Base-by-base conservation (phyloP, 2,329 filamentous ascomycete genomes). In the Calonectria hawksworthii region DNA sequence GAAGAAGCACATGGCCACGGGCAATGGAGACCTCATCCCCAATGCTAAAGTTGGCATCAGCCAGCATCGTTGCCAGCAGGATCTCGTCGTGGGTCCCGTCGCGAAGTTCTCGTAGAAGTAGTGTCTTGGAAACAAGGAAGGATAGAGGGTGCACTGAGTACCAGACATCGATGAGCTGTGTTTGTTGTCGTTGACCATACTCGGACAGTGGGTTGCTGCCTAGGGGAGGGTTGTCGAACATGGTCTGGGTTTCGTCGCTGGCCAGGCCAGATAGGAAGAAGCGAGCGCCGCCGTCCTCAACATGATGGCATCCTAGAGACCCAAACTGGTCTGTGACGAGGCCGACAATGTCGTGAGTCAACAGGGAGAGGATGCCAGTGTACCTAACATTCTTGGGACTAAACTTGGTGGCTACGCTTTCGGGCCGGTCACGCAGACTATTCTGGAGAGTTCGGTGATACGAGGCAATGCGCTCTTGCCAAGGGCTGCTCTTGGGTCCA, bases 91-190 rank as follows among this genome's bases (percentile, higher is more conserved):
- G 83, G 7, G 83, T 85, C n/a, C 81, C 83, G 70, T 86, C 84
- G 28, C 84, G 82, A 11, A 86, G 80, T 44, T 85, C 83, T 44
- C 83, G 81, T 21, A 86, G 80, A 11, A 87, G 80, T 11, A 87
- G 76, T 1, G 85, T 86, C 76, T 87, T 87, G 68, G 85, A 87
- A 21, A 87, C 79, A 21, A 86, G 79, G 68, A 84, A 83, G 11
- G 85, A 85, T 9, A 87, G 76, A 32, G 86, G 86, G 56, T 87
- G 86, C 16, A 81, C 75, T 0, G 83, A 85, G 71, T 84, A 87
- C 86, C 86, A 87, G 30, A 87, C 82, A 65, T 87, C 86, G 54
- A 87, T 83, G 30, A 87, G 78, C 68, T 85, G 83, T 10, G 79
- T 83, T 68, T 83, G 81, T 41, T 84, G 83, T 38, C 83, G 75